Evolutionary conservation across 23 red algal species (phyloP), one percentile per base, ranked within the genome.

Genomic region (Gracilariopsis chorda): DNA sequence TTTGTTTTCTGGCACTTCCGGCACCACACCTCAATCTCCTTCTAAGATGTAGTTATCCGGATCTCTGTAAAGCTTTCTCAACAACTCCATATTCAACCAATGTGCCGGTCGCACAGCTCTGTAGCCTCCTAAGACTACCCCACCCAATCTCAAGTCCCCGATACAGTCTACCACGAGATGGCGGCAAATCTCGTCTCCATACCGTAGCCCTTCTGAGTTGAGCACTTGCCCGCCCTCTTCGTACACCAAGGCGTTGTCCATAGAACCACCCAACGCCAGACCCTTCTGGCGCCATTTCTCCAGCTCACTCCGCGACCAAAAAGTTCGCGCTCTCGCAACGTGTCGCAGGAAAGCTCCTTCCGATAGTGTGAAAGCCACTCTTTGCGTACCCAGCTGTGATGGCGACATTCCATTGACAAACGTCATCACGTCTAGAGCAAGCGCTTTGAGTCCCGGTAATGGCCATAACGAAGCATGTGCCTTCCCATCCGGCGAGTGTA

Each of bases 1-100:
- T 73, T 73, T 73, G 37, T 73, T 73, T 73, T 73, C 12, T 73
- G 67, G 67, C 67, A 45, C 39, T 20, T 41, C 67, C 11, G 4
- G 14, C 67, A 25, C 37, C 37, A 13, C 47, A 20, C 28, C 67
- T 73, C 37, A 73, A 42, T 73, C 67, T 20, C 67, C 67, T 42
- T 73, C 78, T 83, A 83, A 27, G 53, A 43, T 42, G 39, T 83
- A 83, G 44, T 83, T 83, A 21, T 83, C 52, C 53, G 78, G 78
- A 61, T 83, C 55, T 61, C 78, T 83, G 78, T 83, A 83, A 63
- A 83, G 78, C 78, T 83, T 83, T 46, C 78, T 59, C 78, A 83
- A 83, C 47, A 83, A 63, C 59, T 83, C 78, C 59, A 83, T 37
- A 55, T 63, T 83, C 44, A 83, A 46, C 39, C 53, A 59, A 29